These are phyloP conservation scores for Solanum chacoense DNA, from an alignment of 305 asterid genomes.

Conservation along the genomic window DNA sequence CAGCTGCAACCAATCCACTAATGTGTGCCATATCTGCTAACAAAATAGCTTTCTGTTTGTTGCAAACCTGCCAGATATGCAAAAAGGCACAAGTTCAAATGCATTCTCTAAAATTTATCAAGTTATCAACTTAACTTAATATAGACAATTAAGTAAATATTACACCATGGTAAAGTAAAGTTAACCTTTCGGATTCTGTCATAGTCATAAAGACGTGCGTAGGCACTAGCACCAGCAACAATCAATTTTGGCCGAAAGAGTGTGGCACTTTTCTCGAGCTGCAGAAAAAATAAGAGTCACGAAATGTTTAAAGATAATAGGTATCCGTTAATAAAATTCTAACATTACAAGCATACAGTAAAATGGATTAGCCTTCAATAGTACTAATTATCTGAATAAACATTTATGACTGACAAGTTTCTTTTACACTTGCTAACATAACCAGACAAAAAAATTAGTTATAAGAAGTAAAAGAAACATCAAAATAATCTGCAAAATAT, in stretches of 20 bases:
- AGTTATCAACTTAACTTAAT: background rate
- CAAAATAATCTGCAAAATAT: background rate
- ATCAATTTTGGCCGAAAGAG: slow-evolving; percentile 84
- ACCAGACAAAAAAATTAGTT: background rate
- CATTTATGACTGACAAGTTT: background rate
- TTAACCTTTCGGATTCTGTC: slow-evolving; percentile 59
- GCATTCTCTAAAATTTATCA: background rate
- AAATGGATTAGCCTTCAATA: background rate
- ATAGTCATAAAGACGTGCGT: slow-evolving; percentile 68
- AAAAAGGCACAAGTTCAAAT: background rate
- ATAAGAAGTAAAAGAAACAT: background rate
- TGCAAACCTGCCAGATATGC: slow-evolving; percentile 23
- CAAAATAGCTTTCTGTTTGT: slow-evolving; percentile 78
- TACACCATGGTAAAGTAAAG: background rate
- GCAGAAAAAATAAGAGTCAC: slow-evolving; percentile 13
- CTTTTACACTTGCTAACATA: background rate
- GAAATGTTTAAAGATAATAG: background rate
- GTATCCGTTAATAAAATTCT: background rate
- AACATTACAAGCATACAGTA: slow-evolving; percentile 1
- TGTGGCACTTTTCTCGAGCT: slow-evolving; percentile 82
- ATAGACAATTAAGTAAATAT: background rate
- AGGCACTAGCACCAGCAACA: slow-evolving; percentile 93
- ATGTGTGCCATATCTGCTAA: slow-evolving; percentile 90
- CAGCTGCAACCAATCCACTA: slow-evolving; percentile 90
- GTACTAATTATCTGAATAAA: background rate